These are phyloP conservation scores for Fusarium praegraminearum DNA, from an alignment of 2,329 filamentous ascomycete species.

Conservation along the genomic window DNA sequence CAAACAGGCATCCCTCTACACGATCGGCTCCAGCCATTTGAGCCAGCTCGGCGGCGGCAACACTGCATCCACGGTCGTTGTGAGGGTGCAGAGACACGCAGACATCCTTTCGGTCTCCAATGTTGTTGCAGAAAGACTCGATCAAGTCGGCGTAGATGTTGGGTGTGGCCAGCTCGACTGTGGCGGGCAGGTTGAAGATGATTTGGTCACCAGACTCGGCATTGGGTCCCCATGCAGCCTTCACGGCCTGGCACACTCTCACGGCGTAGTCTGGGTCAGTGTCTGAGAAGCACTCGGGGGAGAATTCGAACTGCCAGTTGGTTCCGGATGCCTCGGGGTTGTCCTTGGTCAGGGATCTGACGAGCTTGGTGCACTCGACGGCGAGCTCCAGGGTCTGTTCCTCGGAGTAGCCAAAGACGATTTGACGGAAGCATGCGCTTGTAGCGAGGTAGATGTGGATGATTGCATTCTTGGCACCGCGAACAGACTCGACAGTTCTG, in stretches of 20 bases:
- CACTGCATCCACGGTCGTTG: conserved; percentile 91
- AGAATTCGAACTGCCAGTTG: conserved; percentile 85
- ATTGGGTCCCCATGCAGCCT: conserved; percentile 89
- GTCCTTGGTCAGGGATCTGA: conserved; percentile 89
- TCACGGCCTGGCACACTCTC: conserved; percentile 90
- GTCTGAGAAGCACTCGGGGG: conserved; percentile 91
- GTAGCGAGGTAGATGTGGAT: conserved; percentile 97
- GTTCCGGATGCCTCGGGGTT: conserved; percentile 68
- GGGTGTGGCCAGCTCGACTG: conserved; percentile 93
- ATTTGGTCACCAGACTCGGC: conserved; percentile 75
- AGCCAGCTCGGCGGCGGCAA: conserved; percentile 89
- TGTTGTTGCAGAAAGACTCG: conserved; percentile 91
- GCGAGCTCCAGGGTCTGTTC: conserved; percentile 85
- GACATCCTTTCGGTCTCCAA: conserved; percentile 88
- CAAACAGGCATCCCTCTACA: conserved; percentile 91
- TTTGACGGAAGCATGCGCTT: conserved; percentile 91
- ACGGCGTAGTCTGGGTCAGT: conserved; percentile 86
- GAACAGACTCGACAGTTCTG: conserved; percentile 84
- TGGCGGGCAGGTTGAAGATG: conserved; percentile 97
- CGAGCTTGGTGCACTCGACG: conserved; percentile 86
- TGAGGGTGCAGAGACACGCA: conserved; percentile 91
- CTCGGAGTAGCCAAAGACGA: conserved; percentile 90
- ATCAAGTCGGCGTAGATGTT: conserved; percentile 98
- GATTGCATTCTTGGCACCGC: conserved; percentile 91
- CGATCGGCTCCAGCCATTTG: conserved; percentile 97